Conservation (phyloP, 2,329 filamentous ascomycete genomes). For the Paracorniculantispora psalliotae region DNA sequence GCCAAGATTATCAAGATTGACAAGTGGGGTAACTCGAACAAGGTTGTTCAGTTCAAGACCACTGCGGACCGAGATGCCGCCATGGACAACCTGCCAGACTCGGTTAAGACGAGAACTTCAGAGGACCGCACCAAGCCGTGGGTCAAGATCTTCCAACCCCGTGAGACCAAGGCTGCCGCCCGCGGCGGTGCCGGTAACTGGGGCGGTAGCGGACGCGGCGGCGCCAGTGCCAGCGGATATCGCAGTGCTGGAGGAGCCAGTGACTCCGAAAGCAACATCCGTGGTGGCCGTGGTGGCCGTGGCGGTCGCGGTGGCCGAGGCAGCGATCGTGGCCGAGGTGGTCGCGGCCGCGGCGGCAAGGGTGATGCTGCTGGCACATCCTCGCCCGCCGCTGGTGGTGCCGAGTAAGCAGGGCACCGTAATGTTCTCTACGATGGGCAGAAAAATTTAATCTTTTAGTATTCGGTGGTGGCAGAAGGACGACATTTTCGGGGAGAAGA, state of each 20-base stretch:
- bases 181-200: slow-evolving; percentile 64
- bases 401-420: slow-evolving; percentile 23
- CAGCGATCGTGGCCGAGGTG: slow-evolving; percentile 52
- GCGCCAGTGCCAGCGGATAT: slow-evolving; percentile 65
- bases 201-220: slow-evolving; percentile 62
- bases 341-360: slow-evolving; percentile 52
- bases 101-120: slow-evolving; percentile 67
- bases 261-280: slow-evolving; percentile 56
- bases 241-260: slow-evolving; percentile 76
- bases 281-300: slow-evolving; percentile 51
- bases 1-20: slow-evolving; percentile 74
- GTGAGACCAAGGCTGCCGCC: slow-evolving; percentile 51
- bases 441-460: neutral
- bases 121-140: slow-evolving; percentile 74
- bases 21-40: slow-evolving; percentile 74
- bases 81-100: slow-evolving; percentile 67
- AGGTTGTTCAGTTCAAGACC: slow-evolving; percentile 80
- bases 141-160: slow-evolving; percentile 77
- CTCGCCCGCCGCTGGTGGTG: slow-evolving; percentile 48
- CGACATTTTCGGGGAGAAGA: neutral
- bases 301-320: slow-evolving; percentile 53
- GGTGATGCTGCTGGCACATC: slow-evolving; percentile 52
- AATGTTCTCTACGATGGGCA: neutral
- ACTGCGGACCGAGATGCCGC: slow-evolving; percentile 75
- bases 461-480: slow-evolving; percentile 5